Evolutionary conservation across 2,329 filamentous ascomycete genomes (phyloP).

Genomic region (Colletotrichum sp.): DNA sequence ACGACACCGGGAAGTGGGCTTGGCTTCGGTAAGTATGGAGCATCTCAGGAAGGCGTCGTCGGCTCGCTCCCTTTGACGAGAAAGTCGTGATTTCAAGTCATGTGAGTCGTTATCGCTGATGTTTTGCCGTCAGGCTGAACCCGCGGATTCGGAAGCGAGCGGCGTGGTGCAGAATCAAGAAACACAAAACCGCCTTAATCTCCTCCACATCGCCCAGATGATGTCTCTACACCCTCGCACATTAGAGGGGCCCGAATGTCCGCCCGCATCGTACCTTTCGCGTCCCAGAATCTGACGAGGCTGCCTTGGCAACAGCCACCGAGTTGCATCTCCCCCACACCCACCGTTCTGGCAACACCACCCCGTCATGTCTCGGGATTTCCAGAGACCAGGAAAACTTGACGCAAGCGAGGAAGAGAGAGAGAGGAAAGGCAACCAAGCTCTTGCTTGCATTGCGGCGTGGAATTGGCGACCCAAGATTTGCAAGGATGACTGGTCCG

Average conservation of each 20-base stretch:
- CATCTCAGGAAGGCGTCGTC: neutral
- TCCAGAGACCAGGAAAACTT: neutral
- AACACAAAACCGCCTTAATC: neutral
- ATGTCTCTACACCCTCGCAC: neutral
- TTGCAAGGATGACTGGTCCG: neutral
- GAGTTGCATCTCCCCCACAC: neutral
- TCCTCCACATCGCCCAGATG: neutral
- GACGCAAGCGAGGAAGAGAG: neutral
- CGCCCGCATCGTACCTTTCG: neutral
- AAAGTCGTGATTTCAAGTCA: neutral
- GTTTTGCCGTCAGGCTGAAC: neutral
- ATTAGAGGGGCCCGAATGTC: neutral
- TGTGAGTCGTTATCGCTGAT: neutral
- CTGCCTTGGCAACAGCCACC: neutral
- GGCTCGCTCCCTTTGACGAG: neutral
- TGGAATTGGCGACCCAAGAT: neutral
- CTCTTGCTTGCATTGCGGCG: neutral
- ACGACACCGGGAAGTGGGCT: neutral
- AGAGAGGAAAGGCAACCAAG: neutral
- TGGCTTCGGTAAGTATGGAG: neutral
- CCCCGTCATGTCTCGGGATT: neutral
- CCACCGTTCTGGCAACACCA: neutral
- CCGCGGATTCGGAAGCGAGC: neutral
- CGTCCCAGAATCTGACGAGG: neutral
- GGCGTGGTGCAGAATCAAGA: neutral